Evolutionary conservation across 768 basidiomycete species (phyloP).

Genomic region (Leucocoprinus leucothites): DNA sequence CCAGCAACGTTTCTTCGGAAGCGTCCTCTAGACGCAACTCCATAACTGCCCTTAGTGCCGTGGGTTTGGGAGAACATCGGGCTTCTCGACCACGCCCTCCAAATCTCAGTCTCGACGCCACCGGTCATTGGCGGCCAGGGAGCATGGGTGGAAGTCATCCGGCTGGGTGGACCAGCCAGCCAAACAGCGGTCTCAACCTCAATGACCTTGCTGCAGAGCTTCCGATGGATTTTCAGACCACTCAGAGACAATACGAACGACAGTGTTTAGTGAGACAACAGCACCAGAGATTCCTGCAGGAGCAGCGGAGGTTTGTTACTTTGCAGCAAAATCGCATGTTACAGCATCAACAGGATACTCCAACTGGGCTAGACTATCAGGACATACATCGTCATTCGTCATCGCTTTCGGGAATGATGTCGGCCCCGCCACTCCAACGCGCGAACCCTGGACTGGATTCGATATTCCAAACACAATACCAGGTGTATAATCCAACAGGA

Average conservation of each 20-base stretch:
- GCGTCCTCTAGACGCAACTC: constrained; percentile 15
- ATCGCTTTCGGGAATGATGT: not conserved
- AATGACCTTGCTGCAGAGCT: not conserved
- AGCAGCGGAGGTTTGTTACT: not conserved
- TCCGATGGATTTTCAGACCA: not conserved
- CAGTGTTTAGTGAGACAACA: not conserved
- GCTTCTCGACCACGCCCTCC: constrained; percentile 26
- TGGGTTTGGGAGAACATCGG: constrained; percentile 20
- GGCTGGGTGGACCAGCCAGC: not conserved
- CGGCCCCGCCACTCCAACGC: not conserved
- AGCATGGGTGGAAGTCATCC: not conserved
- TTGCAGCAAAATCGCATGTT: not conserved
- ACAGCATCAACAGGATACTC: not conserved
- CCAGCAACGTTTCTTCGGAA: constrained; percentile 5
- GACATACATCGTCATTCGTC: not conserved
- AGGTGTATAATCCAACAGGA: not conserved
- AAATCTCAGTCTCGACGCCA: constrained; percentile 25
- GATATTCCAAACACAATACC: not conserved
- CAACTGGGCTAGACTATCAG: not conserved
- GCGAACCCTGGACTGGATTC: not conserved
- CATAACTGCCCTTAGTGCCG: constrained; percentile 9
- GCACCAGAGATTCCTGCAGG: not conserved
- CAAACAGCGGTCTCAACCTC: not conserved
- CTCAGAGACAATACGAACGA: not conserved
- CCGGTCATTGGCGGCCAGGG: constrained; percentile 25